Evolutionary conservation across 345 rosid species (phyloP).

Genomic region (Euphorbia peplus): DNA sequence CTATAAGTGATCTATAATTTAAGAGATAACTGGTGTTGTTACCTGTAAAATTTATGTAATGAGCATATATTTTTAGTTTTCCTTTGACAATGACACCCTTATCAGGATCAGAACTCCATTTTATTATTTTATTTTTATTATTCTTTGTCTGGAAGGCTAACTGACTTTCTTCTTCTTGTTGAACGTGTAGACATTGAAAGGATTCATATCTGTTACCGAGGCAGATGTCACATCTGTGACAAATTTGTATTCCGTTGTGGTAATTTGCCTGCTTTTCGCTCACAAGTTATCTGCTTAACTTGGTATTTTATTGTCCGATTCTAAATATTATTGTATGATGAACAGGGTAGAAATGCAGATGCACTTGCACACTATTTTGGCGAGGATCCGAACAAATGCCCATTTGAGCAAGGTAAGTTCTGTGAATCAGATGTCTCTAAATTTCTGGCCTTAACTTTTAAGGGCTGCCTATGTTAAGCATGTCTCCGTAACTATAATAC

Average conservation of each 20-base stretch:
- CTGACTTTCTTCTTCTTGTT: constrained; percentile 16
- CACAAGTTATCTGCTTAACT: not conserved
- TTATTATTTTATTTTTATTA: not conserved
- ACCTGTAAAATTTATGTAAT: not conserved
- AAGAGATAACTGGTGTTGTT: not conserved
- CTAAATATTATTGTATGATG: constrained; percentile 19
- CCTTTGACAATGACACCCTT: not conserved
- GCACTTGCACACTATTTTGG: constrained; percentile 91
- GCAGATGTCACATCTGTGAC: constrained; percentile 74
- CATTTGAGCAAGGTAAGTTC: constrained; percentile 90
- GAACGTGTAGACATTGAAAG: constrained; percentile 61
- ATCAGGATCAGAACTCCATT: not conserved
- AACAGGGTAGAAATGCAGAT: constrained; percentile 97
- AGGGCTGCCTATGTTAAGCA: not conserved
- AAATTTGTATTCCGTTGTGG: constrained; percentile 81
- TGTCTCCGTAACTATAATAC: not conserved
- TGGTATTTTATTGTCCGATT: constrained; percentile 4
- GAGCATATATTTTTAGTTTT: not conserved
- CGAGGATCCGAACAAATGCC: constrained; percentile 95
- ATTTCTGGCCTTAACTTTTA: not conserved
- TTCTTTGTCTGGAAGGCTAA: constrained; percentile 5
- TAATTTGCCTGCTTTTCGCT: constrained; percentile 31
- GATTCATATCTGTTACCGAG: constrained; percentile 70
- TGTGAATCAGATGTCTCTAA: not conserved
- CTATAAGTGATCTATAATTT: not conserved